Evolutionary conservation across 768 basidiomycete species (phyloP), one percentile per base, ranked within the genome.

Genomic region (Clavulina sp.): DNA sequence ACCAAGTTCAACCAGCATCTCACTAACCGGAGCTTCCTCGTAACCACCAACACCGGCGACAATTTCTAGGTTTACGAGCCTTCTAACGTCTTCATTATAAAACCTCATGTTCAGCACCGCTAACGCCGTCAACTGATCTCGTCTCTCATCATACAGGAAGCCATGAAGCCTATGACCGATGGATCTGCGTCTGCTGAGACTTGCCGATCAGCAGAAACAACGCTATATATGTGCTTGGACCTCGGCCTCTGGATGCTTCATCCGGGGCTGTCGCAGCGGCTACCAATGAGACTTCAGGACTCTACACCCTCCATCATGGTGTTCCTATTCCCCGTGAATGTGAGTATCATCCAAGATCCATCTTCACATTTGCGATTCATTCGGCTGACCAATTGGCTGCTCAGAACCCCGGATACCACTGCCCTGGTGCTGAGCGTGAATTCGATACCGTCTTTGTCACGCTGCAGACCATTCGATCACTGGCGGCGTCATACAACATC

Each of bases 31-130:
- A 92, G 92, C 63, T 97, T 99, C 70, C 89, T 93, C 81, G 71
- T 73, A 18, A 93, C 91, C 0, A 93, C 95, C 0, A 80, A 72
- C 2, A 72, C 78, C 0, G 81, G 76, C 0, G 78, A 97, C 68
- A 86, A 86, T 60, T 97, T 95, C 71, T 99, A 95, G 93, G 66
- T 99, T 33, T 92, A 97, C 63, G 93, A 99, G 65, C 71, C 97
- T n/a, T 99, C 95, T 62, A 95, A 99, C 62, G 91, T 99, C 24
- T 99, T 92, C 68, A 96, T 99, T 57, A 88, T 91, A 54, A 56
- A 84, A 7, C n/a, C 13, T 31, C 49, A n/a, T n/a, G n/a, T n/a
- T n/a, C n/a, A n/a, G n/a, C n/a, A n/a, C n/a, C n/a, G n/a, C 30
- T 32, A 18, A 24, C 38, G 7, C 31, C 50, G 30, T 23, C 40